Evolutionary conservation across 805 yeast species (phyloP), one percentile per base, ranked within the genome.

Genomic region (Millerozyma miso): DNA sequence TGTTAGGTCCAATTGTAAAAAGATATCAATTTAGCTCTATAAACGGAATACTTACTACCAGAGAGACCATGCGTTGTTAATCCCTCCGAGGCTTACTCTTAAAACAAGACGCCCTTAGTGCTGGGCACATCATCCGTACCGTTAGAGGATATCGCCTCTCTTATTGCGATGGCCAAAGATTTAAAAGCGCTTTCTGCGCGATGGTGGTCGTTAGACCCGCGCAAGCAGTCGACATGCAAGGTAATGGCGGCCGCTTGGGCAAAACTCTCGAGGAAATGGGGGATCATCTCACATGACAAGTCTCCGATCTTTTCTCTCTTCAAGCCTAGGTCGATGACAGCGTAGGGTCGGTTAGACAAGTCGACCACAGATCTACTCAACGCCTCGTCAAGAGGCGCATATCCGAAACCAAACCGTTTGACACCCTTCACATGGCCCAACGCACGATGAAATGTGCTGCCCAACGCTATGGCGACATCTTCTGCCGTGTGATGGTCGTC

Each of bases 401-500:
- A 91, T 1, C 91, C 99, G 35, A 77, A 58, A 13, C 99, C 99
- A 58, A 91, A 93, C 53, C 99, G 77, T 63, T 88, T 87, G 44
- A 91, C 89, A 42, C 99, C 99, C 53, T 79, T 78, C 16, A 91
- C 85, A 23, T 81, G 85, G 17, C 97, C 98, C 47, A 93, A 65
- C 1, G 98, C 98, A 53, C 83, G 68, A 56, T 88, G 85, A 71
- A 93, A 89, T 6, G 97, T 93, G 55, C 73, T 71, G 6, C 99
- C 99, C 29, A 93, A 69, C 1, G 97, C 89, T 53, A 93, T 88
- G 36, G 91, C 97, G 49, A 88, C 88, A 66, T 93, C 99, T 64
- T 93, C 99, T 3, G 96, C 85, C 1, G 96, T 81, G 66, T 93
- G 99, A 63, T 93, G 99, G 65, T 93, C 99, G 63, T 93, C 99